A percentile compares a stretch with the other conserved stretches of the same genome.
phyloP scores from a whole-genome alignment of 108 stramenopile species.

The Licmophora abbreviata region DNA sequence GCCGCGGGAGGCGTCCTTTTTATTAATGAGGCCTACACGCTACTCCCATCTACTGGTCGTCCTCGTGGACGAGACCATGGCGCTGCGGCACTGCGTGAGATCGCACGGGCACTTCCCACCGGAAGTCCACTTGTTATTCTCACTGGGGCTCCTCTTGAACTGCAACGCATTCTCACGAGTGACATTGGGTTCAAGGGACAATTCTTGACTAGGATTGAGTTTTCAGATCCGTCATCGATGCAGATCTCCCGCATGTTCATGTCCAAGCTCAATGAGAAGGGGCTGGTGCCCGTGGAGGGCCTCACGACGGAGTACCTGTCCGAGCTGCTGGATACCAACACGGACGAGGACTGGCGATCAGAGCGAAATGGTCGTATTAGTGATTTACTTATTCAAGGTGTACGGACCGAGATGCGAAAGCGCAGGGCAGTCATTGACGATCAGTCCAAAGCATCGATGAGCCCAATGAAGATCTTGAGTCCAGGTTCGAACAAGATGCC shows the following conservation, averaged over 20 bases:
- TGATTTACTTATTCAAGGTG: constrained; percentile 63
- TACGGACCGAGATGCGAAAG: constrained; percentile 58
- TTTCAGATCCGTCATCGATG: constrained; percentile 64
- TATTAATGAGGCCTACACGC: constrained; percentile 73
- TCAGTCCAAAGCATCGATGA: constrained; percentile 28
- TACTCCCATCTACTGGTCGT: constrained; percentile 70
- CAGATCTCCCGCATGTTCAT: constrained; percentile 80
- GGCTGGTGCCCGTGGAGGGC: constrained; percentile 65
- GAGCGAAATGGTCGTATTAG: constrained; percentile 78
- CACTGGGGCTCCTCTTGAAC: constrained; percentile 57
- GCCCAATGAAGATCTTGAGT: constrained; percentile 59
- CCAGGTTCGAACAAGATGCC: constrained; percentile 69
- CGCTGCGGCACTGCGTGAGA: constrained; percentile 68
- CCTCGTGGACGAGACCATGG: constrained; percentile 78
- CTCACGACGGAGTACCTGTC: constrained; percentile 65
- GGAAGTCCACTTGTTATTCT: constrained; percentile 68
- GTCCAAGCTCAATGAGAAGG: constrained; percentile 51
- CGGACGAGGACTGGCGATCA: constrained; percentile 74
- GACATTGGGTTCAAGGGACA: constrained; percentile 79
- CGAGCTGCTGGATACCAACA: constrained; percentile 58
- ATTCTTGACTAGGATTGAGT: constrained; percentile 70
- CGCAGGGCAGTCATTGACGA: constrained; percentile 50
- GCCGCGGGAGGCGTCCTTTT: constrained; percentile 77
- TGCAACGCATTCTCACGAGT: constrained; percentile 64
- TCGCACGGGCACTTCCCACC: constrained; percentile 45